These are phyloP conservation scores for Phaeotremella fagi DNA, from an alignment of 768 basidiomycete genomes.

Conservation along the genomic window DNA sequence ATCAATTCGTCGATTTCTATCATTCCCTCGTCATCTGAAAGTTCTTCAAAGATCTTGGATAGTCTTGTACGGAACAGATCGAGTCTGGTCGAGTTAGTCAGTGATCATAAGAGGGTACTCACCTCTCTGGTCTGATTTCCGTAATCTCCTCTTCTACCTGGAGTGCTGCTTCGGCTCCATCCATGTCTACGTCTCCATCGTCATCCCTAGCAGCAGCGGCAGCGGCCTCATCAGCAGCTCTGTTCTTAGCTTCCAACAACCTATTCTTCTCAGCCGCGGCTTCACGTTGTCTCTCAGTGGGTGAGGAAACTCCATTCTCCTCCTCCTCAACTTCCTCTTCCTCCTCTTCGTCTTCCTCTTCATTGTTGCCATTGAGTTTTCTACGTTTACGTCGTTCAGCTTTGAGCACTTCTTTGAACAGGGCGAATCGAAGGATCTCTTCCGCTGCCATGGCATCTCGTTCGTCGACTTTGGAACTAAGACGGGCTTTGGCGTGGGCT, in stretches of 20 bases:
- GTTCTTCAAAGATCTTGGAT: slow-evolving; percentile 64
- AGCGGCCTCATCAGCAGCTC: not conserved
- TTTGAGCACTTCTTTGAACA: slow-evolving; percentile 94
- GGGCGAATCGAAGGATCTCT: slow-evolving; percentile 90
- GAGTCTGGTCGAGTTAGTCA: slow-evolving; percentile 53
- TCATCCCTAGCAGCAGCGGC: not conserved
- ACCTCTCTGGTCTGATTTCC: slow-evolving; percentile 5
- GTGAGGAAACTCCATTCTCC: slow-evolving; percentile 57
- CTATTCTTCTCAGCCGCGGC: slow-evolving; percentile 47
- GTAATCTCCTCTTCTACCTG: slow-evolving; percentile 8
- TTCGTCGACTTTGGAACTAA: slow-evolving; percentile 77
- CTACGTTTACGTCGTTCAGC: slow-evolving; percentile 74
- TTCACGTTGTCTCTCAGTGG: slow-evolving; percentile 58
- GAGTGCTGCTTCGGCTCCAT: slow-evolving; percentile 26
- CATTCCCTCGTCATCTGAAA: slow-evolving; percentile 66
- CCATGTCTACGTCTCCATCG: slow-evolving; percentile 39
- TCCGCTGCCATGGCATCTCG: slow-evolving; percentile 85
- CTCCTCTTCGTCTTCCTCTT: slow-evolving; percentile 41
- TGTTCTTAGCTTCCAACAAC: slow-evolving; percentile 31
- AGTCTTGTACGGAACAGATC: slow-evolving; percentile 75
- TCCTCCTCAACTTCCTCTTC: slow-evolving; percentile 52
- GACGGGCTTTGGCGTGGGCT: slow-evolving; percentile 91
- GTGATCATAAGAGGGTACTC: slow-evolving; percentile 10
- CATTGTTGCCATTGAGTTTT: slow-evolving; percentile 64
- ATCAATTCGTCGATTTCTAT: slow-evolving; percentile 67